Percentiles rank a stretch among this genome's conserved stretches.
phyloP scores from a whole-genome alignment of 1,139 yeast species.

The Hansenula lynferdii region DNA sequence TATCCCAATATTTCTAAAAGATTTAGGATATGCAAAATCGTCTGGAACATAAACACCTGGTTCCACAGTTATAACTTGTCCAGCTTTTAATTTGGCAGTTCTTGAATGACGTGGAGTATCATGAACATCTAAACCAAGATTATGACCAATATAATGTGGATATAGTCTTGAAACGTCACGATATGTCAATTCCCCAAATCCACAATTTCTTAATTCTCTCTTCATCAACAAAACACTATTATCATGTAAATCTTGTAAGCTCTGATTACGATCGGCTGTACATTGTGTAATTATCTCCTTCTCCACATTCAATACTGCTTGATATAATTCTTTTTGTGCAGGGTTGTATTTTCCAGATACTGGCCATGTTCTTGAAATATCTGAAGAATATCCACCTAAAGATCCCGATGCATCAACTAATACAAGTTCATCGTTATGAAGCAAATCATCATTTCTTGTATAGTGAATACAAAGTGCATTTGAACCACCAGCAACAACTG shows the following conservation, averaged over 20 bases:
- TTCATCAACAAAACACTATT: constrained; percentile 55
- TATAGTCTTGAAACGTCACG: constrained; percentile 59
- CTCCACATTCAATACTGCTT: constrained; percentile 82
- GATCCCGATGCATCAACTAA: constrained; percentile 96
- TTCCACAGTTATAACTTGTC: constrained; percentile 86
- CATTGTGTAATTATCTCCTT: constrained; percentile 61
- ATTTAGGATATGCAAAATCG: constrained; percentile 64
- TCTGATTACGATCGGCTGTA: constrained; percentile 41
- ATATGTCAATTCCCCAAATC: constrained; percentile 48
- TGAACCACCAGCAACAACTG: constrained; percentile 93
- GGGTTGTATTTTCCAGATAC: constrained; percentile 63
- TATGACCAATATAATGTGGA: constrained; percentile 96
- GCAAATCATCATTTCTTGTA: constrained; percentile 79
- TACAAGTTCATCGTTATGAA: constrained; percentile 74
- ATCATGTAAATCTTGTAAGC: constrained; percentile 76
- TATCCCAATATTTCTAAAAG: constrained; percentile 85
- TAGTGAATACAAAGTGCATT: constrained; percentile 88
- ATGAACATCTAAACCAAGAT: constrained; percentile 89
- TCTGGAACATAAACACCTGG: constrained; percentile 92
- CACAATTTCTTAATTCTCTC: constrained; percentile 65
- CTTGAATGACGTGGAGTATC: constrained; percentile 66
- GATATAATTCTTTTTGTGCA: constrained; percentile 82
- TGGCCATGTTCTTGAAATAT: constrained; percentile 97
- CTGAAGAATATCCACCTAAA: constrained; percentile 92
- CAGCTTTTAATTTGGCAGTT: constrained; percentile 43